These are phyloP conservation scores for Oryza rufipogon DNA, from an alignment of 176 grass and related monocot genomes.

Conservation along the genomic window DNA sequence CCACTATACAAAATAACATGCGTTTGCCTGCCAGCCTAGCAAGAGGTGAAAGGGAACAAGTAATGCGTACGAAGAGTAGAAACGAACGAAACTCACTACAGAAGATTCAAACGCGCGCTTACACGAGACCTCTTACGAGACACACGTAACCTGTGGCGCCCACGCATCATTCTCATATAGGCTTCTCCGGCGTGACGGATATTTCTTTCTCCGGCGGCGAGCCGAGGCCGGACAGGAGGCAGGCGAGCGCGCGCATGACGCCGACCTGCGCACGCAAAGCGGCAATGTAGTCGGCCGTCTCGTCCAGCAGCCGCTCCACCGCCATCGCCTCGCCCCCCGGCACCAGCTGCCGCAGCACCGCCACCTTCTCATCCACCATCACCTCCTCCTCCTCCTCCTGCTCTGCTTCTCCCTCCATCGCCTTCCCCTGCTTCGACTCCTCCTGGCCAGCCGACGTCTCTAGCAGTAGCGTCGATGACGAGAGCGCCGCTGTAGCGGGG, in stretches of 20 bases:
- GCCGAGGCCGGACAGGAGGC: conserved; percentile 64
- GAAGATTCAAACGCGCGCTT: background rate
- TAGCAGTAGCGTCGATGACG: background rate
- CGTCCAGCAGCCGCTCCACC: conserved; percentile 68
- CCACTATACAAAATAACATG: background rate
- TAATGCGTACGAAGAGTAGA: background rate
- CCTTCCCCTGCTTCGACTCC: background rate
- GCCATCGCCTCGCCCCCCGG: conserved; percentile 67
- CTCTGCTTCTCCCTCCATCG: background rate
- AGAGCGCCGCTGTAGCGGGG: background rate
- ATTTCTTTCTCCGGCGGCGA: conserved; percentile 14
- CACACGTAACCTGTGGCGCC: background rate
- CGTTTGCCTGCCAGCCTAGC: background rate
- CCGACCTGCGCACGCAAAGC: conserved; percentile 69
- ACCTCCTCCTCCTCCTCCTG: conserved; percentile 28
- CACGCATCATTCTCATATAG: background rate
- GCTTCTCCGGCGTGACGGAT: conserved; percentile 15
- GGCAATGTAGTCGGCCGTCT: conserved; percentile 85
- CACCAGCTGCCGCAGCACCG: conserved; percentile 66
- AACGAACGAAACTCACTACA: background rate
- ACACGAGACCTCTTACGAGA: background rate
- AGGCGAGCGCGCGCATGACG: conserved; percentile 71
- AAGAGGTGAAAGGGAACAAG: background rate
- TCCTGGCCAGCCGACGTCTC: background rate
- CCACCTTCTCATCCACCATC: conserved; percentile 54